Base-by-base conservation (phyloP, 306 rosid genomes). In the Mimosa pudica region DNA sequence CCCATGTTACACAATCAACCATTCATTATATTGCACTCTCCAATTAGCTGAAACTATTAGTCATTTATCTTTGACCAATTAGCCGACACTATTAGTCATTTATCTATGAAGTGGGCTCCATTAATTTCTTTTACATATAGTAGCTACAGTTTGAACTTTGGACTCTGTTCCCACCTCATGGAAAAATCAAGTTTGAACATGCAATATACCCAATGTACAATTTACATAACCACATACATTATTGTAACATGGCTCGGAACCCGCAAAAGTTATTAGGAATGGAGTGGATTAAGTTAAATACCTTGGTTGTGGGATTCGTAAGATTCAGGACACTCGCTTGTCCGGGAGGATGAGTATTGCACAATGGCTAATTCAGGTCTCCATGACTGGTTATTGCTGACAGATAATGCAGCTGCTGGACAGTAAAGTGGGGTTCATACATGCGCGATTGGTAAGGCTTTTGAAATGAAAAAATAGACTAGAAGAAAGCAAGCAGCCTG, bases 311-410 rank as follows among this genome's bases (percentile, higher is more conserved):
- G 81, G 5, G 30, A 24, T 24, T 24, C 30, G 30, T 24, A 24
- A 24, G 92, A 78, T 64, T 72, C 81, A 7, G 85, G 85, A 71
- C n/a, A 17, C 32, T 80, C 62, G 20, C 73, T 82, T 2, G 33
- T 55, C 20, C 85, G 30, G 30, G 30, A 82, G 54, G 96, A 90
- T 18, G 97, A 88, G 84, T 90, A 93, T 88, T 85, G 87, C 38
- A 91, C 98, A 6, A 91, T 77, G 62, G 92, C 94, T 82, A 88
- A 84, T 69, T 91, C 97, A 62, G 91, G 86, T 85, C 62, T 89
- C 86, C 91, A 80, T 2, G 92, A 83, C n/a, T 84, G 88, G 30
- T 24, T 24, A 70, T 76, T 82, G 77, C 83, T 81, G 5, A 78
- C 83, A 80, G 97, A 62, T 82, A 85, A 89, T 70, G 91, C 57